Base-by-base conservation (phyloP, 2,329 filamentous ascomycete genomes). In the Colletotrichum cereale region DNA sequence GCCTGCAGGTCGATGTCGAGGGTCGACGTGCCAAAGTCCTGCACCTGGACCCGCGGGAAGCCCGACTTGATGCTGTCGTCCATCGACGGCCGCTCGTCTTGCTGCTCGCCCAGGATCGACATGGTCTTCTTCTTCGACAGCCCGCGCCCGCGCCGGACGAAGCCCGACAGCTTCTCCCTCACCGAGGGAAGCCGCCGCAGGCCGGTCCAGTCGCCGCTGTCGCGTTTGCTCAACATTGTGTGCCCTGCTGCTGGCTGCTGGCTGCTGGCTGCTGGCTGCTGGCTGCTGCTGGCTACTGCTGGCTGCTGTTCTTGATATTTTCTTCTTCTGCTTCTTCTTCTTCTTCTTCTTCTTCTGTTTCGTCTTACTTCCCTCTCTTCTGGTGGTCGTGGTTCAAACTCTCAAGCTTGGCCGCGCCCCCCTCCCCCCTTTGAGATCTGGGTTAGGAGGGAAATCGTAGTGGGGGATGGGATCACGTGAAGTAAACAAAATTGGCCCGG, bases 401-500 rank as follows among this genome's bases (percentile, higher is more conserved):
- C 24, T 14, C 18, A 7, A 24, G 31, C n/a, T 12, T 29, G 24
- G 21, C 40, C 26, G n/a, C n/a, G n/a, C n/a, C n/a, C n/a, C n/a
- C n/a, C n/a, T n/a, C n/a, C n/a, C n/a, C n/a, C n/a, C n/a, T n/a
- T 52, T 50, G 56, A 47, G 42, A 40, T 67, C 42, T 16, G 29
- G 18, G 44, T 24, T 38, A 21, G 56, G 56, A 50, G 67, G 34
- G 42, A 56, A 44, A 50, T 62, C 63, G 24, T n/a, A 26, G 34
- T 56, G 50, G 56, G 24, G 62, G 52, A 67, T 71, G 24, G 62
- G 52, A 67, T 71, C 67, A 71, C 64, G 67, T 71, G 67, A 62
- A 44, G 50, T 71, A 71, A 71, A 71, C 64, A 71, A 67, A 48
- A 71, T 71, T 71, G 67, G 67, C 50, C 67, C 52, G 67, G 67